Conservation (phyloP, 257 asterid species). For the Rehmannia glutinosa region DNA sequence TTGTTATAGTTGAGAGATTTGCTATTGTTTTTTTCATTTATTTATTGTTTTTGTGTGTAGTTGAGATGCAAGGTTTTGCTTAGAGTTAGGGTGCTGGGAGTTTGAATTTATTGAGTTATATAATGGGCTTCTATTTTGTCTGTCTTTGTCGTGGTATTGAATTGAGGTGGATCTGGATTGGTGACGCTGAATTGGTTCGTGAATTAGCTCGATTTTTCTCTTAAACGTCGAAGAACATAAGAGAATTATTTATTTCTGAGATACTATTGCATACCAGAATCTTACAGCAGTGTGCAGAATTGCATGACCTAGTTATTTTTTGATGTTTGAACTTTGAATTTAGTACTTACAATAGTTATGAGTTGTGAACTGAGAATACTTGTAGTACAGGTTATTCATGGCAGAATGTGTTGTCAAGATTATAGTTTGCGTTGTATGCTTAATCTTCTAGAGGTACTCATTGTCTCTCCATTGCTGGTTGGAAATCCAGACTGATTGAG, state of each 20-base stretch:
- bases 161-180: slow-evolving; percentile 29
- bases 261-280: not conserved
- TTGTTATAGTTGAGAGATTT: not conserved
- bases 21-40: no score
- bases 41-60: no score
- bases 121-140: slow-evolving; percentile 9
- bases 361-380: not conserved
- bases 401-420: not conserved
- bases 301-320: not conserved
- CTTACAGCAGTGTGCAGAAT: not conserved
- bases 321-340: not conserved
- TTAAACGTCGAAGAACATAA: not conserved
- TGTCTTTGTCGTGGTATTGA: not conserved
- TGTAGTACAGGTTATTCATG: not conserved
- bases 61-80: slow-evolving; percentile 8
- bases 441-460: not conserved
- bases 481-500: not conserved
- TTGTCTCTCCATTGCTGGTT: not conserved
- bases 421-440: not conserved
- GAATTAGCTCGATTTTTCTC: slow-evolving; percentile 10
- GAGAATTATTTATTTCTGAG: no score
- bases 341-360: not conserved
- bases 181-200: not conserved
- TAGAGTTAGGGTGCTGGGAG: not conserved
- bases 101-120: slow-evolving; percentile 13